Base-by-base conservation (phyloP, 768 basidiomycete species). In the Mycena vulgaris region DNA sequence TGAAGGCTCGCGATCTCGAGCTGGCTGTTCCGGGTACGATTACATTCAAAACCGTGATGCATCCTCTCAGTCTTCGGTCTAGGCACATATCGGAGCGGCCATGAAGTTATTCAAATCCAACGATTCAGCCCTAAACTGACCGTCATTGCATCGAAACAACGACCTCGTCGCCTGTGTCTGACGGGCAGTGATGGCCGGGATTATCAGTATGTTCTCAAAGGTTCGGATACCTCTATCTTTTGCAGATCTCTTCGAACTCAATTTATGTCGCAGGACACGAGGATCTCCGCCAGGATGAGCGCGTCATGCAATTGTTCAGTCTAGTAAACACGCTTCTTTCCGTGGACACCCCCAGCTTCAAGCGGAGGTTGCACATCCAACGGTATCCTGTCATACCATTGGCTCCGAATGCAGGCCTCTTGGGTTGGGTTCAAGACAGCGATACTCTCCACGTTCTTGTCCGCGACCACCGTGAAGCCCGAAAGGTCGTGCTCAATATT, bases 221-320 rank as follows among this genome's bases (percentile, higher is more conserved):
- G 95, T 66, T 11, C 14, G 53, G 19, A 63, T 16, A 19, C 57
- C 40, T 62, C 19, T 23, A 23, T 21, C 14, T 51, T 30, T 39
- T 30, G 60, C 37, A 27, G 48, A 48, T 39, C 28, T 11, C 25
- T 25, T 25, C 55, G 52, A 69, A 56, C 42, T 65, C 9, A 67
- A 47, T 31, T n/a, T 61, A 11, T 31, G 63, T 49, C 52, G 14
- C 71, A 97, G 96, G 98, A 10, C 98, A 99, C 80, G 98, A 99
- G 83, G 98, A 99, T 83, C 86, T 99, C 58, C 96, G 98, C 45
- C 98, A 99, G 81, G 98, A 99, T 78, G 98, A 99, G 76, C 90
- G 98, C 70, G 98, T 99, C 64, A 99, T 99, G 97, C 98, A 99
- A 80, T 88, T 99, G 23, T 99, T 99, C 80, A 94, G 98, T 68